A percentile compares a stretch with the other conserved stretches of the same genome.
Conservation (phyloP, 768 basidiomycete genomes). For the Boletus huronensis region DNA sequence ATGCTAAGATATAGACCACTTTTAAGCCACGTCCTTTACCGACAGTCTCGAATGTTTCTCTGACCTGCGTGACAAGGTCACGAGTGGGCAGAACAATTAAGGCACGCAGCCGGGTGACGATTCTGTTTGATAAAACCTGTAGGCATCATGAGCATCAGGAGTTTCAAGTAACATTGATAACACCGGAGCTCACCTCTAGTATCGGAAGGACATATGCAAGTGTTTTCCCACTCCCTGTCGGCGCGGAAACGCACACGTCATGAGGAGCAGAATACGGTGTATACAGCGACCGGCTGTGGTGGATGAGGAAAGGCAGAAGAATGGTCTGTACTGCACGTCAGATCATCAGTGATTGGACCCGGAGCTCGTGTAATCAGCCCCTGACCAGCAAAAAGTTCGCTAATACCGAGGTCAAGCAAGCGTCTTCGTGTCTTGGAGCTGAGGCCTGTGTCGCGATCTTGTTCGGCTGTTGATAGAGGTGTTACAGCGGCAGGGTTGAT, state of each 20-base stretch:
- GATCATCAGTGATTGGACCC: constrained; percentile 12
- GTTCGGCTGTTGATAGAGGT: constrained; percentile 39
- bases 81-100: constrained; percentile 90
- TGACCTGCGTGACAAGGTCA: constrained; percentile 88
- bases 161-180: background rate
- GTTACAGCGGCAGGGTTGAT: constrained; percentile 52
- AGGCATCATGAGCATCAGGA: background rate
- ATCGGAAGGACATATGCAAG: constrained; percentile 94
- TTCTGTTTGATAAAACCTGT: constrained; percentile 66
- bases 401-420: constrained; percentile 74
- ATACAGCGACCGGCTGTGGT: constrained; percentile 50
- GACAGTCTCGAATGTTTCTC: constrained; percentile 85
- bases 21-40: constrained; percentile 84
- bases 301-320: constrained; percentile 78
- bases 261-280: constrained; percentile 60
- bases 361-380: constrained; percentile 3
- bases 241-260: constrained; percentile 93
- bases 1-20: constrained; percentile 37
- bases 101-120: constrained; percentile 83
- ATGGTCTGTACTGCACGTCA: constrained; percentile 74
- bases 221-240: constrained; percentile 97
- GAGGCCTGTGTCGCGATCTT: constrained; percentile 47
- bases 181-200: constrained; percentile 57
- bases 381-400: constrained; percentile 84
- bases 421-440: constrained; percentile 58